phyloP scores from a whole-genome alignment of 1,139 yeast species.

The Blastobotrys apis region DNA sequence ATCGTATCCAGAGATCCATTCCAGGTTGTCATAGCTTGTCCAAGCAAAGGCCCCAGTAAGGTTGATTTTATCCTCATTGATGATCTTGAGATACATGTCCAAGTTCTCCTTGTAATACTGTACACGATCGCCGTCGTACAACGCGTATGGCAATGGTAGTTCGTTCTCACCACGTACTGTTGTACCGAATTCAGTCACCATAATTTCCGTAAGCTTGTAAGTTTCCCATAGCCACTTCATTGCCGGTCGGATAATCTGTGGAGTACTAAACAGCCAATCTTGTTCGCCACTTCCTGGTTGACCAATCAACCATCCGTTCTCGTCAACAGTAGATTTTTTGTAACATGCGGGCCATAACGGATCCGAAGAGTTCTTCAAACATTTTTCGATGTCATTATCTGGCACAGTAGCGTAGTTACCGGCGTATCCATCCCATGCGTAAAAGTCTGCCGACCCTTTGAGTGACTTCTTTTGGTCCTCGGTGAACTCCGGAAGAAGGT shows the following conservation, averaged over 20 bases:
- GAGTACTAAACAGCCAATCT: constrained; percentile 30
- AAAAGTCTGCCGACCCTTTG: constrained; percentile 34
- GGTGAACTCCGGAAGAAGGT: constrained; percentile 29
- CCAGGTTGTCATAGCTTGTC: constrained; percentile 39
- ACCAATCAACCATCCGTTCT: constrained; percentile 4
- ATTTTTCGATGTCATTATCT: constrained; percentile 1
- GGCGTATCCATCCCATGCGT: constrained; percentile 39
- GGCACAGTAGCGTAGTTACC: constrained; percentile 27
- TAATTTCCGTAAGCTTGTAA: constrained; percentile 21
- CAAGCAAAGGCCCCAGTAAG: constrained; percentile 38
- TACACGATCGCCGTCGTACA: constrained; percentile 9
- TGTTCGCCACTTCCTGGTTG: constrained; percentile 29
- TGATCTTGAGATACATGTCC: constrained; percentile 32
- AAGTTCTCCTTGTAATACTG: constrained; percentile 29
- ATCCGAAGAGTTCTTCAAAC: background rate
- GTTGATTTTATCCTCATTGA: constrained; percentile 31
- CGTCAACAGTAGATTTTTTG: constrained; percentile 2
- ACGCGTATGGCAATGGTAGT: constrained; percentile 14
- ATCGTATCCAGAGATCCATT: constrained; percentile 35
- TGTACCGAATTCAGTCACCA: constrained; percentile 38
- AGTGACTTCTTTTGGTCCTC: constrained; percentile 30
- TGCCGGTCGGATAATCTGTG: constrained; percentile 22
- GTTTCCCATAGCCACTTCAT: constrained; percentile 25
- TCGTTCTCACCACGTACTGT: constrained; percentile 36
- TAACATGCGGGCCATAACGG: constrained; percentile 23